phyloP scores from a whole-genome alignment of 495 filamentous ascomycete genomes.

The Aspergillus asperescens region DNA sequence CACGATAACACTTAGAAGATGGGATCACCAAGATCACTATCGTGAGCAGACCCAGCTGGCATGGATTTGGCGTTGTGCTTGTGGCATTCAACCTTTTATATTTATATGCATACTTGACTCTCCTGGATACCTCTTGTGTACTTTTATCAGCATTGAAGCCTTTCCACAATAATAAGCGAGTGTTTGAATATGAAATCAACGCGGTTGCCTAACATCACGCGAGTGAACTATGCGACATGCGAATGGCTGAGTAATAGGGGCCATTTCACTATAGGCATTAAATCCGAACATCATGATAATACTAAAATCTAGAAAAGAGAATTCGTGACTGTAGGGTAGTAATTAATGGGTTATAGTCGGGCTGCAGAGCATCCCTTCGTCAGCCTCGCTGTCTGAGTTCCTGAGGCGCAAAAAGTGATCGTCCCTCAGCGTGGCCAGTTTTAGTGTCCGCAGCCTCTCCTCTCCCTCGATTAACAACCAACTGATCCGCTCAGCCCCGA shows the following conservation, averaged over 20 bases:
- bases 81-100: not conserved
- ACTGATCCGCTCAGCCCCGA: not conserved
- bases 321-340: not conserved
- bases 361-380: not conserved
- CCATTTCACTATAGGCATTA: not conserved
- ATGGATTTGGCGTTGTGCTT: not conserved
- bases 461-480: not conserved
- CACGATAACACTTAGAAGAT: not conserved
- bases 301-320: not conserved
- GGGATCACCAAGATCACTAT: not conserved
- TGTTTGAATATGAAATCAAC: constrained; percentile 6
- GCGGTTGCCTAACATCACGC: constrained; percentile 13
- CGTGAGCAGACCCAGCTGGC: not conserved
- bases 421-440: constrained; percentile 1
- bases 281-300: not conserved
- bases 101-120: not conserved
- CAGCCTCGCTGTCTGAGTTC: not conserved
- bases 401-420: constrained; percentile 9
- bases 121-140: constrained; percentile 1
- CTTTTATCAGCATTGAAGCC: not conserved
- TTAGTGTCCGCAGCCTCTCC: constrained; percentile 8
- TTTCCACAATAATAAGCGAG: constrained; percentile 5
- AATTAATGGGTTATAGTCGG: not conserved
- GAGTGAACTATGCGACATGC: not conserved
- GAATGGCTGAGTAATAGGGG: not conserved